Base-by-base conservation (phyloP, 78 protist species). In the Dictyostelium capitatum region DNA sequence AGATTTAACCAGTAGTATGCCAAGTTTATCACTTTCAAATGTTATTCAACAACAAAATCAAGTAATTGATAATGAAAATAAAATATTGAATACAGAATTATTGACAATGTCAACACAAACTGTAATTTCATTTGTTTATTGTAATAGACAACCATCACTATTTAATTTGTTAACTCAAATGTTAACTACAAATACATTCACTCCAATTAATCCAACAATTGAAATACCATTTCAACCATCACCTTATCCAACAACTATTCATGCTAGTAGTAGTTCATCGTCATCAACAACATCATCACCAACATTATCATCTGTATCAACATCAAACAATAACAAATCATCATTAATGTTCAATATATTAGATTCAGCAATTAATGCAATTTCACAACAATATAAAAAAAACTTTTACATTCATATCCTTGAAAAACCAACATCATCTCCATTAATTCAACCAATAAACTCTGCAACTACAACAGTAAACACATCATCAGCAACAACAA, bases 141-240 rank as follows among this genome's bases (percentile, higher is more conserved):
- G 79, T 28, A 87, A 77, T 32, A 87, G 69, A 64, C 92, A 87
- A 32, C 53, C 92, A 57, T 64, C 79, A 62, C 30, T 87, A 56
- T 87, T 87, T 48, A 87, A 77, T 41, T 14, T 87, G 17, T 37
- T 87, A 23, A 87, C 79, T 32, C 92, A 87, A 59, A 87, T 87
- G 92, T 37, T 87, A 17, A 75, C 92, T 50, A 77, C 92, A 62
- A 87, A 87, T 48, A 87, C 67, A 48, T 87, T 87, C 41, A 28
- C 92, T 28, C 92, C 92, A 20, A 72, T 72, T 46, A 72, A 32
- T 72, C 79, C 79, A 72, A 20, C 79, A 11, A 41, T 65, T 14
- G 73, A 65, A 65, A 78, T 78, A 15, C 83, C 83, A 32, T 78
- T 78, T 32, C 64, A 78, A 78, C 83, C 83, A 54, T 78, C 83